A percentile compares a stretch with the other conserved stretches of the same genome.
Evolutionary conservation across 805 yeast species (phyloP).

Genomic region (Spathaspora boniae): DNA sequence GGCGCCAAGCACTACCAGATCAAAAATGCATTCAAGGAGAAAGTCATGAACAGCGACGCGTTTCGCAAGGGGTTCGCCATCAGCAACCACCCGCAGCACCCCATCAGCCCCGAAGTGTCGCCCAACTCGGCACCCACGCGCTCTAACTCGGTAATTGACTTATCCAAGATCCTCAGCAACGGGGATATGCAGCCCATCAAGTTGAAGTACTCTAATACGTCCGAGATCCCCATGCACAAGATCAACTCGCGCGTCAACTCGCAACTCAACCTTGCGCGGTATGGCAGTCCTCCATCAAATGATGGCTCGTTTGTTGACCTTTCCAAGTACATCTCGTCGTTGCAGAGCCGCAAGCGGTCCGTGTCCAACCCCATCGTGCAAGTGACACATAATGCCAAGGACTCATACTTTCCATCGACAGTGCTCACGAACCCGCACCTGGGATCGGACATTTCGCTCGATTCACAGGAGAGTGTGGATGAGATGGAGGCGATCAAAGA

Average conservation of each 20-base stretch:
- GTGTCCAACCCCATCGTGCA: slow-evolving; percentile 20
- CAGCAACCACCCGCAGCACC: slow-evolving; percentile 29
- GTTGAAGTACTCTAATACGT: slow-evolving; percentile 34
- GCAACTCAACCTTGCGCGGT: slow-evolving; percentile 21
- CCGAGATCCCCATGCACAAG: slow-evolving; percentile 35
- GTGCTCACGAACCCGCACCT: slow-evolving; percentile 5
- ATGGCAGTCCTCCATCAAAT: slow-evolving; percentile 14
- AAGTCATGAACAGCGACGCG: slow-evolving; percentile 35
- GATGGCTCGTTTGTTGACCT: slow-evolving; percentile 15
- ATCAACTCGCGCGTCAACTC: slow-evolving; percentile 40
- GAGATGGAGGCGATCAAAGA: slow-evolving; percentile 23
- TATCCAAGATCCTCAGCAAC: slow-evolving; percentile 30
- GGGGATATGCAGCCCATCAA: slow-evolving; percentile 38
- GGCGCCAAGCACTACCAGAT: slow-evolving; percentile 25
- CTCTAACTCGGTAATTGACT: slow-evolving; percentile 38
- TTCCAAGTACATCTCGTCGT: slow-evolving; percentile 12
- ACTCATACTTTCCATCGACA: slow-evolving; percentile 25
- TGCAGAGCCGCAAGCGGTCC: slow-evolving; percentile 12
- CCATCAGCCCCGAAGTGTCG: slow-evolving; percentile 40
- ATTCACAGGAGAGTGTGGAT: slow-evolving; percentile 6
- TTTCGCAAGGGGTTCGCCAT: slow-evolving; percentile 31
- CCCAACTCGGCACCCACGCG: slow-evolving; percentile 41
- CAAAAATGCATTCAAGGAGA: slow-evolving; percentile 31
- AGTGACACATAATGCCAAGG: slow-evolving; percentile 15
- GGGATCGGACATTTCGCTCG: slow-evolving; percentile 12